Percentiles rank a stretch among this genome's conserved stretches.
These are phyloP conservation scores for Jacaranda copaia DNA, from an alignment of 257 asterid genomes.

Conservation along the genomic window DNA sequence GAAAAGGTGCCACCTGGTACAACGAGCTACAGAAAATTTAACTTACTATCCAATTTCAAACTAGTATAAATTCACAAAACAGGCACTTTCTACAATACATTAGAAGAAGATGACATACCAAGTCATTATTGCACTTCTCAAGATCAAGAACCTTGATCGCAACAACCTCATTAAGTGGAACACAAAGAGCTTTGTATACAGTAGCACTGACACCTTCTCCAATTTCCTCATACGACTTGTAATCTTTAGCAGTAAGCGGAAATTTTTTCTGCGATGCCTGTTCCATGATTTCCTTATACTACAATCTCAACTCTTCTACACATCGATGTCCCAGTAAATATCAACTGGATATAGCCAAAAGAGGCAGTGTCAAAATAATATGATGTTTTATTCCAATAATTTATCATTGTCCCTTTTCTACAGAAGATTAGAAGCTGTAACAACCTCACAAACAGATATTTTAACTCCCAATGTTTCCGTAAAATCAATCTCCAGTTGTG, in stretches of 20 bases:
- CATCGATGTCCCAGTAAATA: slow-evolving; percentile 37
- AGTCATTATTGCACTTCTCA: slow-evolving; percentile 88
- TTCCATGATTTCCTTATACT: slow-evolving; percentile 61
- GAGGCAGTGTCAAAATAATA: slow-evolving; percentile 39
- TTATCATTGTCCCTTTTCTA: slow-evolving; percentile 46
- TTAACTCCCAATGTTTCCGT: slow-evolving; percentile 12
- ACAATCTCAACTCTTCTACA: slow-evolving; percentile 38
- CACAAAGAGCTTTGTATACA: slow-evolving; percentile 84
- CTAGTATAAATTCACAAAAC: slow-evolving; percentile 23
- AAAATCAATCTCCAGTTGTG: slow-evolving; percentile 19
- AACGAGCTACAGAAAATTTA: slow-evolving; percentile 4
- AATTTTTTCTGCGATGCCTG: slow-evolving; percentile 57
- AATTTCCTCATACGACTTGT: slow-evolving; percentile 76
- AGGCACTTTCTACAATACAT: slow-evolving; percentile 4
- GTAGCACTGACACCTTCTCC: slow-evolving; percentile 99
- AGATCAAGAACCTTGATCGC: slow-evolving; percentile 98
- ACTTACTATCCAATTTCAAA: slow-evolving; percentile 9
- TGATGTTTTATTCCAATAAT: slow-evolving; percentile 43
- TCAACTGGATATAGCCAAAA: slow-evolving; percentile 39
- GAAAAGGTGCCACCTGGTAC: slow-evolving; percentile 12
- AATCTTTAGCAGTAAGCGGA: slow-evolving; percentile 77
- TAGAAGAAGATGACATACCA: slow-evolving; percentile 60
- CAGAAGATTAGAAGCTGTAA: slow-evolving; percentile 40
- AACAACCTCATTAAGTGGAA: slow-evolving; percentile 77
- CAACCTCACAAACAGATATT: slow-evolving; percentile 27